Conservation (phyloP, 345 rosid genomes). For the Lagerstroemia speciosa region DNA sequence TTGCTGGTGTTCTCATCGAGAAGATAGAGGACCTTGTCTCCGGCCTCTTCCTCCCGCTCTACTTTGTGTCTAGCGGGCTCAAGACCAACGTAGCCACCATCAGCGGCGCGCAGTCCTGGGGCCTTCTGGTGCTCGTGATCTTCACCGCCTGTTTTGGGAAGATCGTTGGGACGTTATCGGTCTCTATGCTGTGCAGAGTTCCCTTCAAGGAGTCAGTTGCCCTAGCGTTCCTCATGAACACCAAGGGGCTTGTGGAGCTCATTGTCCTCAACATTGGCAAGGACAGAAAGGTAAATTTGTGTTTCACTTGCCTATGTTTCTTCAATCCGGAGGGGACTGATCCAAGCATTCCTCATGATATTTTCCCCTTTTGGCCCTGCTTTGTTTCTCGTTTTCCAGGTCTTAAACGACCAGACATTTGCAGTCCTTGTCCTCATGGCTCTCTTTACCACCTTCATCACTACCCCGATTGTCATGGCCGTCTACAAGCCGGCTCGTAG, state of each 20-base stretch:
- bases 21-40: constrained; percentile 42
- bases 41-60: constrained; percentile 31
- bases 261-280: constrained; percentile 42
- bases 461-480: constrained; percentile 46
- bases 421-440: constrained; percentile 61
- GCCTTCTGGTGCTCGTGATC: constrained; percentile 30
- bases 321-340: too few species aligned
- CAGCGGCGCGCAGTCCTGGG: constrained; percentile 33
- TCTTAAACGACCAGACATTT: constrained; percentile 53
- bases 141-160: constrained; percentile 34
- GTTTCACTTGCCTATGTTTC: too few species aligned
- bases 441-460: constrained; percentile 58
- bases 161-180: constrained; percentile 23
- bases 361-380: too few species aligned
- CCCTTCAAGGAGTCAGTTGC: constrained; percentile 26
- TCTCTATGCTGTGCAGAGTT: constrained; percentile 17
- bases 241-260: constrained; percentile 46
- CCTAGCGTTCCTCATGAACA: constrained; percentile 38
- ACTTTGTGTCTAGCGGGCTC: constrained; percentile 34
- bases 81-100: constrained; percentile 38
- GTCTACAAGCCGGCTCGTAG: constrained; percentile 53
- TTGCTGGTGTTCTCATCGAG: constrained; percentile 29
- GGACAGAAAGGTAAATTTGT: constrained; percentile 19
- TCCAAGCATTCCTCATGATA: too few species aligned
- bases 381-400: constrained; percentile 18